A percentile compares a stretch with the other conserved stretches of the same genome.
phyloP scores from a whole-genome alignment of 1,284 basidiomycete genomes.

The Coniophora puteana region DNA sequence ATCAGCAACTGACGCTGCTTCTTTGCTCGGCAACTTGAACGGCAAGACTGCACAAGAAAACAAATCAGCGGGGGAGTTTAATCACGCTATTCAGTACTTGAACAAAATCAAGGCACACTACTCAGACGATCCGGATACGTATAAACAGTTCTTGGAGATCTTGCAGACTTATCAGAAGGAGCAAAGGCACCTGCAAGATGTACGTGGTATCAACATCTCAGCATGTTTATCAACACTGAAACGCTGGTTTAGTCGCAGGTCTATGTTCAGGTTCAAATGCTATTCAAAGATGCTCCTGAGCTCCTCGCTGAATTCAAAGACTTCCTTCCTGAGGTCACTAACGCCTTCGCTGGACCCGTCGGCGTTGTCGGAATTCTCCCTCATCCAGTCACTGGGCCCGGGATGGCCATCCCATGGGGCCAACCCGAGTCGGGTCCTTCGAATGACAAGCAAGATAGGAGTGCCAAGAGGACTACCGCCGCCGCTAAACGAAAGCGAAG shows the following conservation, averaged over 20 bases:
- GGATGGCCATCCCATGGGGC: constrained; percentile 32
- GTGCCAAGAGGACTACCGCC: constrained; percentile 37
- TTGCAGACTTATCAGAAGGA: constrained; percentile 98
- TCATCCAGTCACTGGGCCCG: constrained; percentile 34
- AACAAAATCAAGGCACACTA: constrained; percentile 99
- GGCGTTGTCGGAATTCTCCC: constrained; percentile 40
- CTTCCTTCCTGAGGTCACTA: constrained; percentile 80
- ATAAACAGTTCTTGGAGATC: constrained; percentile 98
- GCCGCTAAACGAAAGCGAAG: constrained; percentile 46
- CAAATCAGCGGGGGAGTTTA: constrained; percentile 75
- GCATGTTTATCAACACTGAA: constrained; percentile 11
- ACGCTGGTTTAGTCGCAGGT: constrained; percentile 75
- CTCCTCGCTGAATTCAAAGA: constrained; percentile 95
- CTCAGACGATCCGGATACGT: constrained; percentile 89
- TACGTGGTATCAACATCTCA: constrained; percentile 38
- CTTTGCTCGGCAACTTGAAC: constrained; percentile 55
- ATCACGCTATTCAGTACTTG: constrained; percentile 96
- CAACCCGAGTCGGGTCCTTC: constrained; percentile 30
- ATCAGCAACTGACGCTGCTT: constrained; percentile 50
- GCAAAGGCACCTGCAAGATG: constrained; percentile 84
- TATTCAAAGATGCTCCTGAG: constrained; percentile 93
- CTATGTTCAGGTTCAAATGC: constrained; percentile 86
- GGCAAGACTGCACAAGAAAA: constrained; percentile 39
- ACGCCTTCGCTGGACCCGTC: constrained; percentile 30
- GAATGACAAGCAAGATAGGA: constrained; percentile 38